These are phyloP conservation scores for Lodderomyces jiufengensis DNA, from an alignment of 1,139 yeast genomes.

Conservation along the genomic window DNA sequence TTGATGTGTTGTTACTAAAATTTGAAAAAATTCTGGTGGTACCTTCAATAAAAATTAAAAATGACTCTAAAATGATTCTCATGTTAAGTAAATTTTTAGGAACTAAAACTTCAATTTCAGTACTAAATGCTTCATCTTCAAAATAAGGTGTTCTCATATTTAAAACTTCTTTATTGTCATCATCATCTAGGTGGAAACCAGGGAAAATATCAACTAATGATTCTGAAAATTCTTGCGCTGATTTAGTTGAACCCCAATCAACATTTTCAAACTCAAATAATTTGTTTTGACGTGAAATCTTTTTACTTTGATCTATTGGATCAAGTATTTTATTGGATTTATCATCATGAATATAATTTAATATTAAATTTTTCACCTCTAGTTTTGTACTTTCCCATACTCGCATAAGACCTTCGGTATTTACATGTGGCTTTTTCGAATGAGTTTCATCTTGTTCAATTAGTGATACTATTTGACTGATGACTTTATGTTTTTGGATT, in stretches of 20 bases:
- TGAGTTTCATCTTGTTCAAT: slow-evolving; percentile 10
- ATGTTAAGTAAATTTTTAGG: slow-evolving; percentile 79
- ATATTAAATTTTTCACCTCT: slow-evolving; percentile 55
- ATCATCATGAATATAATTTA: slow-evolving; percentile 48
- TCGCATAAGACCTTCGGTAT: slow-evolving; percentile 18
- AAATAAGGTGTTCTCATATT: slow-evolving; percentile 46
- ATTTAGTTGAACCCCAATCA: slow-evolving; percentile 27
- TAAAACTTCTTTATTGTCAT: slow-evolving; percentile 11
- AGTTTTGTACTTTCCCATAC: slow-evolving; percentile 58
- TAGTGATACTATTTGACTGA: slow-evolving; percentile 50
- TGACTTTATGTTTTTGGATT: slow-evolving; percentile 66
- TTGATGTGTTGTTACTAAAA: slow-evolving; percentile 7
- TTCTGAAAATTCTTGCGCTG: slow-evolving; percentile 42
- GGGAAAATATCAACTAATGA: slow-evolving; percentile 60
- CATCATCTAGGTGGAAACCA: slow-evolving; percentile 45
- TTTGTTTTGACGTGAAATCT: slow-evolving; percentile 14
- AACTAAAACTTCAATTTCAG: slow-evolving; percentile 64
- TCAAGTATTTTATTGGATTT: slow-evolving; percentile 2
- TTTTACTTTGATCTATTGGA: slow-evolving; percentile 9
- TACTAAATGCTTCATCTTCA: slow-evolving; percentile 51
- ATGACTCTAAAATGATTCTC: slow-evolving; percentile 65
- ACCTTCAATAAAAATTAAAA: slow-evolving; percentile 54
- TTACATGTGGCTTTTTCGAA: slow-evolving; percentile 6
- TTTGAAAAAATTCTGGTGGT: slow-evolving; percentile 31
- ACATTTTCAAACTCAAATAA: slow-evolving; percentile 52